phyloP scores from a whole-genome alignment of 176 grass and related monocot species.

The Canna indica region DNA sequence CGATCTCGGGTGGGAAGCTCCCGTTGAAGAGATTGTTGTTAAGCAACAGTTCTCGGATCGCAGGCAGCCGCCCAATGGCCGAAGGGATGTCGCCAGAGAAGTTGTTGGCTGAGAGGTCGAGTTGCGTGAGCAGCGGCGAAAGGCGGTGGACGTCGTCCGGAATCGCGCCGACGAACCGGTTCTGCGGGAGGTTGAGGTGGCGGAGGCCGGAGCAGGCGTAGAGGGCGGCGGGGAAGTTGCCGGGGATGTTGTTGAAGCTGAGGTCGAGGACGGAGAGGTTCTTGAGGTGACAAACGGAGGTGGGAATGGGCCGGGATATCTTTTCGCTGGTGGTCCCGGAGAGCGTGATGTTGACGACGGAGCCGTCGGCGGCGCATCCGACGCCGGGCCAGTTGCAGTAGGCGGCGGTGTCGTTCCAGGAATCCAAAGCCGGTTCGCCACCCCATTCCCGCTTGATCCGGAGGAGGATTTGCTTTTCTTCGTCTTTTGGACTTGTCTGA shows the following conservation, averaged over 20 bases:
- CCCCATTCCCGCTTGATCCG: slow-evolving; percentile 13
- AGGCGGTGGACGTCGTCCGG: slow-evolving; percentile 13
- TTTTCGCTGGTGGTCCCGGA: not conserved
- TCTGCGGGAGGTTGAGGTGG: slow-evolving; percentile 10
- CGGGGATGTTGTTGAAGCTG: slow-evolving; percentile 13
- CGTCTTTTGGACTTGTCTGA: not conserved
- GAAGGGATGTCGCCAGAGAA: slow-evolving; percentile 17
- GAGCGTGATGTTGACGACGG: slow-evolving; percentile 7
- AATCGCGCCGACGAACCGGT: slow-evolving; percentile 12
- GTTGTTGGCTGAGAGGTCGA: slow-evolving; percentile 18
- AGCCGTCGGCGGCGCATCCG: slow-evolving; percentile 6
- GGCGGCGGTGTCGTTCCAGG: slow-evolving; percentile 5
- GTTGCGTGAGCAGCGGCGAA: slow-evolving; percentile 5
- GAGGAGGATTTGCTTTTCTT: slow-evolving; percentile 16
- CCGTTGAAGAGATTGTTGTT: slow-evolving; percentile 13
- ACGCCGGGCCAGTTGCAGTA: slow-evolving; percentile 18
- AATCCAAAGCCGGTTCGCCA: not conserved
- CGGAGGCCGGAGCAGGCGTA: slow-evolving; percentile 11
- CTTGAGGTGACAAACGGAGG: slow-evolving; percentile 16
- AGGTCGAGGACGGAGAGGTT: slow-evolving; percentile 17
- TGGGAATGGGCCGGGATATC: slow-evolving; percentile 7
- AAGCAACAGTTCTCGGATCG: not conserved
- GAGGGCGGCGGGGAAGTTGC: slow-evolving; percentile 14
- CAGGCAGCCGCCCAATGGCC: slow-evolving; percentile 16
- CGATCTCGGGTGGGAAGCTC: slow-evolving; percentile 3